Evolutionary conservation across 169 alveolate genomes (phyloP), one percentile per base, ranked within the genome.

Genomic region (Babesia divergens): DNA sequence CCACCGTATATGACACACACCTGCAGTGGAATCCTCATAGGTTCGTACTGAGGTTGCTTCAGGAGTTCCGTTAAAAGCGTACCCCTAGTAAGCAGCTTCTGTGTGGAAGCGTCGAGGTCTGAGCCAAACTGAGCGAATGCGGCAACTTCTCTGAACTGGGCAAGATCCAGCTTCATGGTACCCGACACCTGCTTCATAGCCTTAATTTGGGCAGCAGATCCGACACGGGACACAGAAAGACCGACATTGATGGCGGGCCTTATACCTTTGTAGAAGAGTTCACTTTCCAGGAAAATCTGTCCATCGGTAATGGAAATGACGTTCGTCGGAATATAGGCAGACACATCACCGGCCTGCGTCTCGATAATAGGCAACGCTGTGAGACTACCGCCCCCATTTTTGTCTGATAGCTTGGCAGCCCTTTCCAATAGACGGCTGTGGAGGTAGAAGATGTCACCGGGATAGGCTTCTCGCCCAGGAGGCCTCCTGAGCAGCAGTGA

Each of bases 201-300:
- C 83, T 93, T 94, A 55, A 90, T 89, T 80, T 95, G 97, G 34
- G 99, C 98, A 28, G 98, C 98, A 32, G 98, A 93, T 50, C 99
- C 99, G 74, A 96, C 98, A 52, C 99, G 93, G 35, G 97, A 89
- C 64, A 97, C 99, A 46, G 99, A 96, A 28, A 96, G 92, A 65
- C 99, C 99, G 66, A 97, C 99, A 83, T 96, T 95, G 65, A 97
- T 94, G 34, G 99, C 99, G 3, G 99, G 99, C 54, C 99, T 94
- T 59, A 95, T 94, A 32, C 99, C 99, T 86, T 95, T 95, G 91
- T 91, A 94, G 94, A 97, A 96, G 31, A 96, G 93, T 80, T 96
- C 99, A 77, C 97, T 92, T 74, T 97, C 99, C 81, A 97, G 84
- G 94, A 95, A 95, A 67, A 97, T 97, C 74, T 95, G 97, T 9